Conservation (phyloP, 2,329 filamentous ascomycete species). For the Colletotrichum endophyticum region DNA sequence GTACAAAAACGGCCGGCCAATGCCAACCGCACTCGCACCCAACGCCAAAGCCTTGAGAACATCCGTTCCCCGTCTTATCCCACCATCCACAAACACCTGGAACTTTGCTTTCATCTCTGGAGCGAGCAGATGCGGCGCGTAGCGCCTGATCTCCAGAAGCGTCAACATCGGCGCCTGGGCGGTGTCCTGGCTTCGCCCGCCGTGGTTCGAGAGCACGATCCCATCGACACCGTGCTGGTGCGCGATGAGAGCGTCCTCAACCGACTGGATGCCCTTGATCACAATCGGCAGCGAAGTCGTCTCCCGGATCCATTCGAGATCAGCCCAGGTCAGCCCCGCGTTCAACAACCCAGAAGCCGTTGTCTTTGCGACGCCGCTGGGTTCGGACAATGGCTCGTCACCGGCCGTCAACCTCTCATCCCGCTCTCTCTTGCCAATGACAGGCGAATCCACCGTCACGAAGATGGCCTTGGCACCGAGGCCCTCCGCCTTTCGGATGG, state of each 20-base stretch:
- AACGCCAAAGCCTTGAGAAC: constrained; percentile 74
- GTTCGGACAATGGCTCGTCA: constrained; percentile 44
- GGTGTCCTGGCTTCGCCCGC: constrained; percentile 61
- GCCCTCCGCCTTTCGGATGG: constrained; percentile 50
- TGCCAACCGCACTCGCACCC: constrained; percentile 67
- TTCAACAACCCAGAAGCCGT: constrained; percentile 64
- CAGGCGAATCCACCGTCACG: constrained; percentile 63
- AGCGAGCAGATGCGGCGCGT: constrained; percentile 20
- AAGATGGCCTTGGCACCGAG: constrained; percentile 57
- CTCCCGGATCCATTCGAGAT: constrained; percentile 65
- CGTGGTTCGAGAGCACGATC: constrained; percentile 74
- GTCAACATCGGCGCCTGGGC: constrained; percentile 28
- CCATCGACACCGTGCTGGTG: constrained; percentile 66
- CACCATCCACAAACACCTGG: constrained; percentile 68
- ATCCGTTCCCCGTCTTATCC: constrained; percentile 68
- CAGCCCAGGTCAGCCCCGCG: constrained; percentile 63
- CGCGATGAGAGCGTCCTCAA: constrained; percentile 64
- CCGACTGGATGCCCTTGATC: constrained; percentile 72
- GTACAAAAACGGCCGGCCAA: constrained; percentile 72
- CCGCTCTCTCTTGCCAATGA: constrained; percentile 59
- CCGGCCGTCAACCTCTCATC: constrained; percentile 51
- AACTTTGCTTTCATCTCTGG: constrained; percentile 36
- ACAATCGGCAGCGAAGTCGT: constrained; percentile 58
- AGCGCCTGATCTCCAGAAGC: constrained; percentile 55
- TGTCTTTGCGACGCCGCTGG: constrained; percentile 47